phyloP scores from a whole-genome alignment of 2,329 filamentous ascomycete genomes.

The Aspergillus sp. region DNA sequence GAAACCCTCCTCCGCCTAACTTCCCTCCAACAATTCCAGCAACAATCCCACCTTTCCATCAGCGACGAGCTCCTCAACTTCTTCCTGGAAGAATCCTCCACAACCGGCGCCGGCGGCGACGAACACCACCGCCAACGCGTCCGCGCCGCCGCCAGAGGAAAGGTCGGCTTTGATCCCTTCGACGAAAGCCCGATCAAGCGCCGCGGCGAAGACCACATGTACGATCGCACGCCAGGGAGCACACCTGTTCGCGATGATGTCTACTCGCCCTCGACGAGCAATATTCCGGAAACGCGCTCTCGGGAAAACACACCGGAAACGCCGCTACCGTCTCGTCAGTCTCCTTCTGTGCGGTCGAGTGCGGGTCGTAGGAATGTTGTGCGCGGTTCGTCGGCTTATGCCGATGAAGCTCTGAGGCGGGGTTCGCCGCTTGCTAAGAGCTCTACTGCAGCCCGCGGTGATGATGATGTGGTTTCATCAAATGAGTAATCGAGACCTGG shows the following conservation, averaged over 20 bases:
- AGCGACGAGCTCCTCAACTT: slow-evolving; percentile 83
- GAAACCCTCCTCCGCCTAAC: slow-evolving; percentile 81
- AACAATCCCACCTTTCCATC: slow-evolving; percentile 78
- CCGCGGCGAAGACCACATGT: slow-evolving; percentile 57
- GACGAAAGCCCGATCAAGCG: slow-evolving; percentile 60
- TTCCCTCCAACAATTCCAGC: slow-evolving; percentile 84
- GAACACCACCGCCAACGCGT: slow-evolving; percentile 51
- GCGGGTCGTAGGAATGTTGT: slow-evolving; percentile 11
- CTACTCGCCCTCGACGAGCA: slow-evolving; percentile 19
- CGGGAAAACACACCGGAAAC: slow-evolving; percentile 25
- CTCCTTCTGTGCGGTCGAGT: slow-evolving; percentile 14
- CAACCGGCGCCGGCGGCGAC: slow-evolving; percentile 56
- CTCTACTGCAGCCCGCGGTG: slow-evolving; percentile 15
- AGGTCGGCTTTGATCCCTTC: slow-evolving; percentile 63
- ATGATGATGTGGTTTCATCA: slow-evolving; percentile 6
- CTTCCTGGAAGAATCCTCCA: slow-evolving; percentile 64
- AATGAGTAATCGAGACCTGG: no score
- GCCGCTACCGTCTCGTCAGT: slow-evolving; percentile 12
- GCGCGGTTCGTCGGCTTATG: slow-evolving; percentile 14
- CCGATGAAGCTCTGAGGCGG: slow-evolving; percentile 10
- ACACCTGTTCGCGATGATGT: slow-evolving; percentile 16
- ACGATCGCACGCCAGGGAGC: slow-evolving; percentile 24
- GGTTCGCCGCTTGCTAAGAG: slow-evolving; percentile 28
- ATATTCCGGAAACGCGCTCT: slow-evolving; percentile 18
- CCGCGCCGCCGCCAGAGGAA: slow-evolving; percentile 49